Evolutionary conservation across 345 rosid genomes (phyloP), one percentile per base, ranked within the genome.

Genomic region (Acer campestre): DNA sequence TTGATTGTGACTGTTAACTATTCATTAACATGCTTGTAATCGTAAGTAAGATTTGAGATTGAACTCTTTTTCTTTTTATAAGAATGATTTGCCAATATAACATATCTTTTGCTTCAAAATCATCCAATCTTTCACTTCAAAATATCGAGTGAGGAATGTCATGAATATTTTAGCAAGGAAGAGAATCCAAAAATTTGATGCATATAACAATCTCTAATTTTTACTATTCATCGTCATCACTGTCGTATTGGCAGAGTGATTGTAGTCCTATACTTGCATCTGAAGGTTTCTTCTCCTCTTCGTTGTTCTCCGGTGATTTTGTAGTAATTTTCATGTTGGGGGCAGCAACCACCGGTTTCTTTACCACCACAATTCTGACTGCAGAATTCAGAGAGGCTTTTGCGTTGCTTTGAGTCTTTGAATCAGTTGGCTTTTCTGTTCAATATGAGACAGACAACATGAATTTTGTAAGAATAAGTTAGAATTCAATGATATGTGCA

Each of bases 241-340:
- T 93, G 44, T 93, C 91, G 55, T 78, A 87, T 76, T 94, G 94
- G 69, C 85, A 88, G 4, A 94, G 74, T 22, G 95, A 91, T 1
- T 71, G 84, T 14, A 91, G 88, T 55, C 85, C 92, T 7, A 7
- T 71, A 71, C 76, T 80, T 10, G 78, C 11, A 61, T 53, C 64
- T 22, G 68, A 73, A 29, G 55, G 51, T 72, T 67, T 79, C 56
- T 68, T 78, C 11, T 75, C 69, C 72, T 77, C 86, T 13, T 62
- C 82, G 62, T 53, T 85, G 69, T 80, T 88, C 68, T 86, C 89
- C 7, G 2, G 16, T 35, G 71, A 64, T 75, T 79, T 80, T 29
- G 76, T 77, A 7, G 77, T 35, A 68, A 58, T 38, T 6, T 70
- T 82, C 2, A 55, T 8, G 22, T 71, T 67, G 2, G 84, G 64